These are phyloP conservation scores for Purshia tridentata DNA, from an alignment of 306 rosid genomes.

Conservation along the genomic window DNA sequence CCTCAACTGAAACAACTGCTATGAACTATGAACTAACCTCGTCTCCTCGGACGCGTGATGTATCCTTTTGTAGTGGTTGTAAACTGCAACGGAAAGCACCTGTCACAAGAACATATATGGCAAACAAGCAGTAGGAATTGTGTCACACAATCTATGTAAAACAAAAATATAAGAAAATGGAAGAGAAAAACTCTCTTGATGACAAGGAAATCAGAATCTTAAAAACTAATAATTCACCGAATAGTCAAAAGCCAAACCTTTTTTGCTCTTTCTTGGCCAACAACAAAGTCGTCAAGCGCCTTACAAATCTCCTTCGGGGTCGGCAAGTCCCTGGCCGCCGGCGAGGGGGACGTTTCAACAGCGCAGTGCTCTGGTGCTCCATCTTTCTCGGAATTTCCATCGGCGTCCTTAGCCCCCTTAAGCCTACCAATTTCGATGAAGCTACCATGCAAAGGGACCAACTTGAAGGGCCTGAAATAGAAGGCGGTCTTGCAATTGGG, in stretches of 20 bases:
- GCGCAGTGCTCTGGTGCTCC: conserved; percentile 1
- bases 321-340: conserved; percentile 30
- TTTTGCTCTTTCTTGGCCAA: conserved; percentile 64
- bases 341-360: not conserved
- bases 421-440: conserved; percentile 62
- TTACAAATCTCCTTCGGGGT: conserved; percentile 58
- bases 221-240: no score
- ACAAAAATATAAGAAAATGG: not conserved
- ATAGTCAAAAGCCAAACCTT: conserved; percentile 35
- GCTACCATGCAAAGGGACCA: conserved; percentile 57
- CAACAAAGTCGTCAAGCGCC: conserved; percentile 47
- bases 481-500: conserved; percentile 59
- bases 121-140: not conserved
- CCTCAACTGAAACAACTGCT: not conserved
- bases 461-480: conserved; percentile 62
- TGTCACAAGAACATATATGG: conserved; percentile 21
- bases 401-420: conserved; percentile 28
- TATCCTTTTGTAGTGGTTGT: conserved; percentile 69
- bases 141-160: not conserved
- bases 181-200: not conserved
- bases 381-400: conserved; percentile 13
- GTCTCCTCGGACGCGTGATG: conserved; percentile 35
- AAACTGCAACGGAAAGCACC: conserved; percentile 81
- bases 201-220: no score
- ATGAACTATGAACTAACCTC: conserved; percentile 22